Percentiles rank a stretch among this genome's conserved stretches.
phyloP scores from a whole-genome alignment of 2,329 filamentous ascomycete genomes.

The Annulohypoxylon truncatum region DNA sequence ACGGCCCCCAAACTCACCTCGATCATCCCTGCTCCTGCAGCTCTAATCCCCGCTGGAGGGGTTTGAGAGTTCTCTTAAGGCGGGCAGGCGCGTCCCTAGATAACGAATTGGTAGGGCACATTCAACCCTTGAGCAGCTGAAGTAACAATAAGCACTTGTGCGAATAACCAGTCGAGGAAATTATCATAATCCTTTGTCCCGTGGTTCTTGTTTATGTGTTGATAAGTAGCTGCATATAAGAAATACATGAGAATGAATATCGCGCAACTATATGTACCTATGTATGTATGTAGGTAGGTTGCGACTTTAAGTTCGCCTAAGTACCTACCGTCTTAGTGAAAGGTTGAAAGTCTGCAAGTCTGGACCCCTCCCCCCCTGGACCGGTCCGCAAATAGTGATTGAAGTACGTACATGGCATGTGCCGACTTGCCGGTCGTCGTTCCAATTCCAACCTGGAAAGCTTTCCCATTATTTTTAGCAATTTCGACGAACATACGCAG shows the following conservation, averaged over 20 bases:
- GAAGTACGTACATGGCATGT: constrained; percentile 22
- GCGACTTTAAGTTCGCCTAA: constrained; percentile 4
- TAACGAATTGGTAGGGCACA: constrained; percentile 25
- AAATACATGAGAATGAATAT: background rate
- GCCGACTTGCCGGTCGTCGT: constrained; percentile 35
- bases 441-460: constrained; percentile 12
- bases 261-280: constrained; percentile 20
- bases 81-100: constrained; percentile 16
- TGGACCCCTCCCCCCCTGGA: constrained; percentile 23
- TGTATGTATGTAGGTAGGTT: background rate
- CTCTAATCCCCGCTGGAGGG: constrained; percentile 34
- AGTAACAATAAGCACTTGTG: constrained; percentile 8
- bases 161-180: background rate
- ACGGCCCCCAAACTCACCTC: constrained; percentile 31
- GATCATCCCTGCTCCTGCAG: constrained; percentile 43
- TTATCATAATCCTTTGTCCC: background rate
- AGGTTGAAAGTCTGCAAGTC: constrained; percentile 8
- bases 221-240: background rate
- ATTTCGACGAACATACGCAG: constrained; percentile 1
- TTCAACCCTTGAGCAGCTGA: constrained; percentile 33
- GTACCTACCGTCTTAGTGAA: constrained; percentile 5
- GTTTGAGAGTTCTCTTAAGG: constrained; percentile 20
- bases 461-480: constrained; percentile 38
- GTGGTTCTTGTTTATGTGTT: background rate
- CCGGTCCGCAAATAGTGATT: constrained; percentile 32